phyloP scores from a whole-genome alignment of 129 eudicot species.

The Pseudognaphalium luteoalbum region DNA sequence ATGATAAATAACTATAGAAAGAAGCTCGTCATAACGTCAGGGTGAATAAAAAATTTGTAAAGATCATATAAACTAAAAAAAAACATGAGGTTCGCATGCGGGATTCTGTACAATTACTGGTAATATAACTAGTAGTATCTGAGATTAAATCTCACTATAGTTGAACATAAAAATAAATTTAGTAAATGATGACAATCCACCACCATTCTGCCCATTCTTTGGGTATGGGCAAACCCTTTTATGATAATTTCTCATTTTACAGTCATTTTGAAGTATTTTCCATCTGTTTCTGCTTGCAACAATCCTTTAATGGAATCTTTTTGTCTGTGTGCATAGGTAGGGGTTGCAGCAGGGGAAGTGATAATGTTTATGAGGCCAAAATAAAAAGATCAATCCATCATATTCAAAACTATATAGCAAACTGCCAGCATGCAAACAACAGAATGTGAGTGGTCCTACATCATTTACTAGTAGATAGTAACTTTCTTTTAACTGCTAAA shows the following conservation, averaged over 20 bases:
- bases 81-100: background rate
- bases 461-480: constrained; percentile 25
- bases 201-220: background rate
- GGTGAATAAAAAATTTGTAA: background rate
- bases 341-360: constrained; percentile 20
- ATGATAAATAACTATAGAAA: background rate
- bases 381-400: constrained; percentile 35
- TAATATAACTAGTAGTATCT: background rate
- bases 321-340: constrained; percentile 10
- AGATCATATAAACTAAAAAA: background rate
- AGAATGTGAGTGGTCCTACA: constrained; percentile 23
- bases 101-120: background rate
- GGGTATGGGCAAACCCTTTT: constrained; percentile 3
- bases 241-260: constrained; percentile 8
- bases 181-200: background rate
- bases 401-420: constrained; percentile 34
- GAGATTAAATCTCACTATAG: background rate
- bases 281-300: constrained; percentile 28
- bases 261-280: constrained; percentile 6
- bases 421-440: constrained; percentile 24
- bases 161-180: background rate
- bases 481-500: constrained; percentile 6
- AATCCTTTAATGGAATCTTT: constrained; percentile 22
- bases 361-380: constrained; percentile 45
- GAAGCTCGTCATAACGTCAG: background rate